Conservation (phyloP, 1,284 basidiomycete species). For the Caloboletus inedulis region DNA sequence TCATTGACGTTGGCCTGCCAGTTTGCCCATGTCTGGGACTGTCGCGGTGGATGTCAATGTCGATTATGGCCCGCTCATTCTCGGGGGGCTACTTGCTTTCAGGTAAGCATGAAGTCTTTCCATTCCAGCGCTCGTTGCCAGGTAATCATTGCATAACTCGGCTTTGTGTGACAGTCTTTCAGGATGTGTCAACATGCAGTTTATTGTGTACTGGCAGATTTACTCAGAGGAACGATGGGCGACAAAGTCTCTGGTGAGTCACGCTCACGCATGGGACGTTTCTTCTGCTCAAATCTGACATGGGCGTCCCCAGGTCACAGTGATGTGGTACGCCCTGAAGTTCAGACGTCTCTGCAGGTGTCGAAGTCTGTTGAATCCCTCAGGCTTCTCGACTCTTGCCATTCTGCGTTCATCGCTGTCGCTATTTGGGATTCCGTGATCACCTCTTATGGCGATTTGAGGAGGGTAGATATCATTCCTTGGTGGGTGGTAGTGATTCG, state of each 20-base stretch:
- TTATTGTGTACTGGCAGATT: constrained; percentile 24
- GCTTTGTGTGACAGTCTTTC: constrained; percentile 17
- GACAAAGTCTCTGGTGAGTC: constrained; percentile 20
- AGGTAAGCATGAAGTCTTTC: constrained; percentile 4
- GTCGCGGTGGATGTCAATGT: not conserved
- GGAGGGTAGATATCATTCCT: constrained; percentile 15
- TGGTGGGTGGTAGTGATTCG: constrained; percentile 18
- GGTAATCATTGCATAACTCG: not conserved
- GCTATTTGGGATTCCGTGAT: constrained; percentile 27
- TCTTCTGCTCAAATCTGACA: not conserved
- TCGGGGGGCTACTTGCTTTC: constrained; percentile 29
- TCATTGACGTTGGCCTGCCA: not conserved
- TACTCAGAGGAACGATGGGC: constrained; percentile 16
- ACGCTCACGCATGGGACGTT: too few relatives aligned
- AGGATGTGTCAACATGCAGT: constrained; percentile 28
- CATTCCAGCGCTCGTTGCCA: not conserved
- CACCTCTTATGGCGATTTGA: constrained; percentile 16
- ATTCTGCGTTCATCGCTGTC: constrained; percentile 21
- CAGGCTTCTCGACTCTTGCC: constrained; percentile 24
- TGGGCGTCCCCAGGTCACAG: constrained; percentile 13
- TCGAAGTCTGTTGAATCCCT: not conserved
- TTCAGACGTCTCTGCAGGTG: not conserved
- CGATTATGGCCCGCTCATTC: constrained; percentile 21
- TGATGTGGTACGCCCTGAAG: constrained; percentile 17
- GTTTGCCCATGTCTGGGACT: not conserved